A percentile compares a stretch with the other conserved stretches of the same genome.
Evolutionary conservation across 495 filamentous ascomycete genomes (phyloP).

Genomic region (Friedmanniomyces simplex): DNA sequence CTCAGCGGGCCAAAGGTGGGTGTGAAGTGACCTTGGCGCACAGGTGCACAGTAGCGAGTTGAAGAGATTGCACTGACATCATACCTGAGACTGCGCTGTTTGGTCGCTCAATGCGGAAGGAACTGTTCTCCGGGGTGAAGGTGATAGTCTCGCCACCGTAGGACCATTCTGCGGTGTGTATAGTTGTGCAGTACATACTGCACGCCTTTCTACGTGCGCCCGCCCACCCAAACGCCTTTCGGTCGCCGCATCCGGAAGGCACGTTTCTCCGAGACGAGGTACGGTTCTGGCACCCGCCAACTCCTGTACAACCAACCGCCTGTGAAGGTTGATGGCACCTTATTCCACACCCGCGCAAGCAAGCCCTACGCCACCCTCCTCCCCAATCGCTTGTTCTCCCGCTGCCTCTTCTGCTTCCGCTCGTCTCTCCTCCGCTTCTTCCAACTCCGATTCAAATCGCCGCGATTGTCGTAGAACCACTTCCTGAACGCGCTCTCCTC

Average conservation of each 20-base stretch:
- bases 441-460: constrained; percentile 84
- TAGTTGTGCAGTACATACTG: too few relatives aligned
- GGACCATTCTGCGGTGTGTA: too few relatives aligned
- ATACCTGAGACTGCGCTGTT: neutral
- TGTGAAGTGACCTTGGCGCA: neutral
- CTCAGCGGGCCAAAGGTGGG: too few relatives aligned
- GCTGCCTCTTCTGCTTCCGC: constrained; percentile 76
- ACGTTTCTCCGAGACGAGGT: too few relatives aligned
- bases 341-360: neutral
- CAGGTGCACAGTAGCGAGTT: neutral
- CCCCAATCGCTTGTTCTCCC: constrained; percentile 54
- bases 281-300: too few relatives aligned
- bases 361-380: constrained; percentile 20
- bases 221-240: too few relatives aligned
- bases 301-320: too few relatives aligned
- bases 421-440: constrained; percentile 72
- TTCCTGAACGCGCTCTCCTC: constrained; percentile 64
- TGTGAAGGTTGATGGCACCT: too few relatives aligned
- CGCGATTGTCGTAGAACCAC: constrained; percentile 86
- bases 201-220: too few relatives aligned
- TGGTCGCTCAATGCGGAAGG: neutral
- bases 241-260: too few relatives aligned
- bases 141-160: too few relatives aligned
- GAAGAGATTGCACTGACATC: neutral
- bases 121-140: too few relatives aligned